Conservation (phyloP, 352 stramenopile species). For the Phytophthora capsici region DNA sequence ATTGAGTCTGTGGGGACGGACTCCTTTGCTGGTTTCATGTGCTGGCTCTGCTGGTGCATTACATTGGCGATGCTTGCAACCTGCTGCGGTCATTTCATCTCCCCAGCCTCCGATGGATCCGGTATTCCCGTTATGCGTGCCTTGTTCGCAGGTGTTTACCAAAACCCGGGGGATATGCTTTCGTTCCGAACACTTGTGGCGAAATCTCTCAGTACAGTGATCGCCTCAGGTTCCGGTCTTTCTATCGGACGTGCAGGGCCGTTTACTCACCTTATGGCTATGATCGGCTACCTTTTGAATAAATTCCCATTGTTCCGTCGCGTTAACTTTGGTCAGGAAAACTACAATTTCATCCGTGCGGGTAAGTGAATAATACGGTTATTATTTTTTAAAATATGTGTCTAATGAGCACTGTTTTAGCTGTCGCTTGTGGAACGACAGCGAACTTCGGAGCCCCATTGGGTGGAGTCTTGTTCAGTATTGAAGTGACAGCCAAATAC, state of each 20-base stretch:
- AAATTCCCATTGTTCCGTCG: slow-evolving; percentile 73
- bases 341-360: slow-evolving; percentile 76
- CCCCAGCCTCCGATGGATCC: slow-evolving; percentile 72
- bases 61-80: slow-evolving; percentile 61
- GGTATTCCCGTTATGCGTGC: slow-evolving; percentile 85
- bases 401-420: slow-evolving; percentile 17
- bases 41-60: slow-evolving; percentile 75
- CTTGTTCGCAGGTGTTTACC: slow-evolving; percentile 82
- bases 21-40: slow-evolving; percentile 66
- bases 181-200: slow-evolving; percentile 74
- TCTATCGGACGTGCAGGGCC: slow-evolving; percentile 76
- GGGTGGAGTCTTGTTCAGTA: slow-evolving; percentile 82
- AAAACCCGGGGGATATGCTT: slow-evolving; percentile 80
- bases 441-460: slow-evolving; percentile 84
- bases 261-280: slow-evolving; percentile 81
- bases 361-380: slow-evolving; percentile 28
- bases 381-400: not conserved
- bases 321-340: slow-evolving; percentile 77
- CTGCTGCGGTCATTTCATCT: slow-evolving; percentile 65
- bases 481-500: slow-evolving; percentile 86
- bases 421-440: slow-evolving; percentile 80
- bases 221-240: slow-evolving; percentile 71
- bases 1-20: slow-evolving; percentile 68
- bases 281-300: slow-evolving; percentile 72
- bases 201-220: slow-evolving; percentile 74